Base-by-base conservation (phyloP, 2,329 filamentous ascomycete species). In the Calonectria multiphialidica region DNA sequence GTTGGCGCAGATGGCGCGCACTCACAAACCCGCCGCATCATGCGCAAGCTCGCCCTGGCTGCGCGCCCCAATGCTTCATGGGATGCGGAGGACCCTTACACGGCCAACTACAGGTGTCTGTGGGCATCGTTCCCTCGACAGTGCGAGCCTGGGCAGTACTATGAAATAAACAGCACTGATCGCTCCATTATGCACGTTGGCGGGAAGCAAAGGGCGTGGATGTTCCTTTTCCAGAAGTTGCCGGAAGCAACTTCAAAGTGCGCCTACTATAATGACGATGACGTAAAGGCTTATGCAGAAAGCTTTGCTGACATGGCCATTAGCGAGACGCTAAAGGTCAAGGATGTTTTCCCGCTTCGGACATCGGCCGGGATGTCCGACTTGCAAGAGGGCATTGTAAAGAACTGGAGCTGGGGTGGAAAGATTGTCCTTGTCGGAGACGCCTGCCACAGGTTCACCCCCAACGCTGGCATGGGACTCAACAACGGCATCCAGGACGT, bases 151-250 rank as follows among this genome's bases (percentile, higher is more conserved):
- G 81, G 81, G 4, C 72, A 76, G 28, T 73, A 71, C 55, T 75
- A 55, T 59, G 82, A 84, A 72, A 81, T 80, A 13, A 79, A 81
- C 28, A 74, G 76, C 40, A 73, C 76, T 5, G 73, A 76, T 15
- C 62, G 49, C 2, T 79, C 83, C 0, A 66, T 78, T 42, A 81
- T 82, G 79, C 77, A 79, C 45, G 68, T 84, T 8, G 77, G 75
- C 5, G 81, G 81, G 7, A 67, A 70, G 8, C 78, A 83, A 0
- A 74, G 78, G 4, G 75, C 74, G 2, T 83, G 81, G 80, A 74
- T 84, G 2, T 80, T 83, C 35, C 62, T 83, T 0, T 85, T 82
- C 55, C 78, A 84, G 65, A 80, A 77, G 59, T 70, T 84, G 5
- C 47, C 30, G 8, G 16, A 66, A 42, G 42, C 70, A 1, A 68